Evolutionary conservation across 1,284 basidiomycete species (phyloP).

Genomic region (Fomes fomentarius): DNA sequence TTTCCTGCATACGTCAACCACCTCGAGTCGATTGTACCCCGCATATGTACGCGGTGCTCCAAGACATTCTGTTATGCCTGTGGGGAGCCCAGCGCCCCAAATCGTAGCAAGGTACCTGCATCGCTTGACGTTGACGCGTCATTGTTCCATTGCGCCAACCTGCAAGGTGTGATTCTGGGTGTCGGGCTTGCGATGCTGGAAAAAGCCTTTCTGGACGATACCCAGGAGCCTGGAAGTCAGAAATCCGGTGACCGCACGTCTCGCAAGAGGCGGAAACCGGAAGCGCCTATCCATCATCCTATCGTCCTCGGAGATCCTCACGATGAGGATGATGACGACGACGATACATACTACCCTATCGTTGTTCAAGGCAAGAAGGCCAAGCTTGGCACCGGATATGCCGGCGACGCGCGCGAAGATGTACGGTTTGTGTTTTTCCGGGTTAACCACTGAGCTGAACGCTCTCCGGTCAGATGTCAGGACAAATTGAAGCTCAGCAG

Average conservation of each 20-base stretch:
- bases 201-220: conserved; percentile 64
- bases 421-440: conserved; percentile 51
- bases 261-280: conserved; percentile 38
- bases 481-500: conserved; percentile 74
- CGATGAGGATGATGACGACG: conserved; percentile 64
- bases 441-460: conserved; percentile 5
- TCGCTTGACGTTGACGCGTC: conserved; percentile 47
- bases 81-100: conserved; percentile 64
- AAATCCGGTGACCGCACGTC: conserved; percentile 24
- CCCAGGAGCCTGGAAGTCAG: conserved; percentile 20
- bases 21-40: conserved; percentile 58
- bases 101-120: conserved; percentile 13
- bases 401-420: conserved; percentile 78
- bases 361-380: conserved; percentile 57
- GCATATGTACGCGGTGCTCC: conserved; percentile 66
- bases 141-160: conserved; percentile 85
- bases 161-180: conserved; percentile 87
- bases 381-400: conserved; percentile 84
- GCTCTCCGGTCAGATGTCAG: conserved; percentile 59
- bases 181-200: conserved; percentile 84
- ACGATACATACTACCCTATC: conserved; percentile 52
- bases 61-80: conserved; percentile 82
- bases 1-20: conserved; percentile 74
- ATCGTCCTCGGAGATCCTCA: conserved; percentile 24
- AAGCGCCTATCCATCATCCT: conserved; percentile 25